Base-by-base conservation (phyloP, 75 land plant species). In the Sequoiadendron giganteum region DNA sequence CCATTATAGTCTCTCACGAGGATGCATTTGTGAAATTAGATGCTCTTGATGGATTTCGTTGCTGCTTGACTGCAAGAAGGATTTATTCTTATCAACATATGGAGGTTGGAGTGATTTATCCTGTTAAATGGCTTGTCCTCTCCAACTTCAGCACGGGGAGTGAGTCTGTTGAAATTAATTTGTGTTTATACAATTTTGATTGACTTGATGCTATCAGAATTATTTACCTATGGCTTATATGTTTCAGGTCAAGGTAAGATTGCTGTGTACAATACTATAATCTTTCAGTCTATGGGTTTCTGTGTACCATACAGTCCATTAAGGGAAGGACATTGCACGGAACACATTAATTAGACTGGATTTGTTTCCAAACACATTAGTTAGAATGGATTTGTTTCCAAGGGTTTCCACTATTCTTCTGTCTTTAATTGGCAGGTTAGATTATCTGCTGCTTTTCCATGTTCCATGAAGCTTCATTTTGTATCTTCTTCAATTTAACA, bases 161-260 rank as follows among this genome's bases (percentile, higher is more conserved):
- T n/a, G 43, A 82, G 84, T 25, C 49, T 47, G 84, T 82, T 82
- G 84, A 82, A 45, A 30, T 47, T 82, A 28, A 25, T 75, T 75
- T 75, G 38, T 45, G 49, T 16, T 13, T 10, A 47, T n/a, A 47
- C 84, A 82, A 47, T 82, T 82, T 82, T 82, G 52, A 82, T 45
- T 47, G 25, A n/a, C 84, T 82, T 47, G 48, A 10, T 47, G 10
- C 84, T 82, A 42, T 25, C 84, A 82, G 48, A 42, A 21, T 28
- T 39, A n/a, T 82, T 13, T 47, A 82, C 48, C 84, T 11, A n/a
- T 82, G 84, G 14, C 83, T 82, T 75, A 75, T 14, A 75, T 82
- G 84, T 82, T 82, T 82, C 84, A 82, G 84, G 49, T 45, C 84
- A 45, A 82, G 84, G 32, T 82, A 45, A 28, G 52, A 82, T 47